phyloP scores from a whole-genome alignment of 1,284 basidiomycete species.

The Moesziomyces sp. region DNA sequence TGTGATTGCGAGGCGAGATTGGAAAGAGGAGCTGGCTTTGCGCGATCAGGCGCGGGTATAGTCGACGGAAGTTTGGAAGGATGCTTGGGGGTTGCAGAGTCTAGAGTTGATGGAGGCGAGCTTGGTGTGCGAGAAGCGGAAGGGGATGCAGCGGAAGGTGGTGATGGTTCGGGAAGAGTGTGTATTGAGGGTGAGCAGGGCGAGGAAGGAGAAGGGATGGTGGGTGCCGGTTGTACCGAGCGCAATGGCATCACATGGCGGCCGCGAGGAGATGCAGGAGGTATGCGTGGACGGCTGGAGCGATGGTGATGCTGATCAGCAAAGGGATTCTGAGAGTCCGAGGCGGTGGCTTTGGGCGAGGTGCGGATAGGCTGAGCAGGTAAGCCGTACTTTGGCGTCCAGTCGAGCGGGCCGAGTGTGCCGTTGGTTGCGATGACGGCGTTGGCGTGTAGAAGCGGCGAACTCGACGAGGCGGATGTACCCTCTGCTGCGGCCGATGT shows the following conservation, averaged over 20 bases:
- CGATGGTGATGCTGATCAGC: neutral
- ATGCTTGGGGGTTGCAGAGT: neutral
- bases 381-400: conserved; percentile 44
- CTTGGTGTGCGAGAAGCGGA: neutral
- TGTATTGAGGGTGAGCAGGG: neutral
- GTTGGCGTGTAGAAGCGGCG: conserved; percentile 8
- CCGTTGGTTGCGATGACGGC: conserved; percentile 34
- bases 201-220: conserved; percentile 19
- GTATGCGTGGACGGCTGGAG: neutral
- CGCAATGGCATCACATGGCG: conserved; percentile 31
- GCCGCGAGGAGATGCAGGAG: neutral
- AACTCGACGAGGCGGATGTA: neutral
- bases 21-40: neutral
- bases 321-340: conserved; percentile 2
- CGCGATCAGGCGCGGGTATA: neutral
- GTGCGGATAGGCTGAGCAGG: conserved; percentile 3
- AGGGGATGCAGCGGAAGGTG: neutral
- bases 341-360: neutral
- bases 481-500: neutral
- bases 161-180: conserved; percentile 4
- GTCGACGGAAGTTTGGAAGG: neutral
- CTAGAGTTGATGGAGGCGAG: neutral
- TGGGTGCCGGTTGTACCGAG: conserved; percentile 23
- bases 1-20: neutral
- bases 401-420: conserved; percentile 43